Conservation (phyloP, 176 grass and related monocot species). For the Raddia distichophylla region DNA sequence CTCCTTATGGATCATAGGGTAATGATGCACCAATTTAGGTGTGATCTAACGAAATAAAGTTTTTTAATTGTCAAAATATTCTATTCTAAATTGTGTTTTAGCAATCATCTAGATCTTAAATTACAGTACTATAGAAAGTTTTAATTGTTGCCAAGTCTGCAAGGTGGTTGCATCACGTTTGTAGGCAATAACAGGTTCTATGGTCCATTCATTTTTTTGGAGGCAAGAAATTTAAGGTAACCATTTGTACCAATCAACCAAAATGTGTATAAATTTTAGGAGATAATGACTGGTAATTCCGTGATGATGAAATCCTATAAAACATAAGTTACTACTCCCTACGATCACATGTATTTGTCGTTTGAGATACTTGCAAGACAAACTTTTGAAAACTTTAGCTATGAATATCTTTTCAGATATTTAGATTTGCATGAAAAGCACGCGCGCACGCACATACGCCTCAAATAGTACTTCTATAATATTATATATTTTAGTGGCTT, state of each 20-base stretch:
- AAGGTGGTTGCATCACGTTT: not conserved
- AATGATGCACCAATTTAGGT: not conserved
- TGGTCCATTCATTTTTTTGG: not conserved
- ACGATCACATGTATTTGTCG: too few species aligned
- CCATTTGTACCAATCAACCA: not conserved
- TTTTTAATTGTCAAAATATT: not conserved
- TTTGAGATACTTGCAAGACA: too few species aligned
- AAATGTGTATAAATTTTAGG: not conserved
- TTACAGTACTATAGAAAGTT: not conserved
- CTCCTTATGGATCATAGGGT: not conserved
- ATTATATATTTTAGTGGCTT: too few species aligned
- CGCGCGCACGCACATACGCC: too few species aligned
- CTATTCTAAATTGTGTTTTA: not conserved
- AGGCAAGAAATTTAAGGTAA: not conserved
- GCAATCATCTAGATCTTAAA: not conserved
- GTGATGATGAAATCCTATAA: not conserved
- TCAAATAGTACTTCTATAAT: too few species aligned
- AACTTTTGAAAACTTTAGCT: too few species aligned
- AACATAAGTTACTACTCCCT: constrained; percentile 2
- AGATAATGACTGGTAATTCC: not conserved
- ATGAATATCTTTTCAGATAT: too few species aligned
- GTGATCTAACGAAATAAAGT: not conserved
- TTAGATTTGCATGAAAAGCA: too few species aligned
- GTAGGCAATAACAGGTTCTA: not conserved
- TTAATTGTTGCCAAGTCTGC: not conserved